A percentile compares a stretch with the other conserved stretches of the same genome.
Conservation (phyloP, 73 alveolate species). For the Uronychia setigera region DNA sequence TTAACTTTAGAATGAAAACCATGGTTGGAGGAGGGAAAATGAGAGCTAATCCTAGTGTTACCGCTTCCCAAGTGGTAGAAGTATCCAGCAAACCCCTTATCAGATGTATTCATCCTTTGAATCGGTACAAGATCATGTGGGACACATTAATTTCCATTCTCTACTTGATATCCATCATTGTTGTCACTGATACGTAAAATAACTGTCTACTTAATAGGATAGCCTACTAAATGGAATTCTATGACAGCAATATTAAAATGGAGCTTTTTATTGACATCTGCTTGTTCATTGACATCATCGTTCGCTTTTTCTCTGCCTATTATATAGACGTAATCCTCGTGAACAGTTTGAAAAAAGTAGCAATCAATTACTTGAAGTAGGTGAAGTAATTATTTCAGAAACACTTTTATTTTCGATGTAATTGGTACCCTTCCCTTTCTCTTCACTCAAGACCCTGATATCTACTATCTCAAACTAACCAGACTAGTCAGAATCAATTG, state of each 20-base stretch:
- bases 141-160: not conserved
- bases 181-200: not conserved
- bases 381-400: not conserved
- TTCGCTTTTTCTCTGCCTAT: constrained; percentile 7
- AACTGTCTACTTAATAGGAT: too few relatives aligned
- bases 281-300: not conserved
- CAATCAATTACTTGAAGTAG: not conserved
- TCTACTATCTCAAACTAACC: not conserved
- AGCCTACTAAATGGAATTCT: too few relatives aligned
- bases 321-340: not conserved
- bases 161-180: not conserved
- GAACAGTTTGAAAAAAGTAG: not conserved
- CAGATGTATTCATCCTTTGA: not conserved
- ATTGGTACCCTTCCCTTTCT: not conserved
- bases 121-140: not conserved
- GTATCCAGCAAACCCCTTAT: not conserved
- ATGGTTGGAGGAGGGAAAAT: too few relatives aligned
- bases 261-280: not conserved
- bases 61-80: too few relatives aligned
- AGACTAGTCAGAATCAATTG: not conserved
- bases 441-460: not conserved
- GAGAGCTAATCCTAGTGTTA: too few relatives aligned
- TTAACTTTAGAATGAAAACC: too few relatives aligned
- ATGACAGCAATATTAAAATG: too few relatives aligned
- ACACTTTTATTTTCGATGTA: not conserved